Base-by-base conservation (phyloP, 495 filamentous ascomycete genomes). In the Xylaria castorea region DNA sequence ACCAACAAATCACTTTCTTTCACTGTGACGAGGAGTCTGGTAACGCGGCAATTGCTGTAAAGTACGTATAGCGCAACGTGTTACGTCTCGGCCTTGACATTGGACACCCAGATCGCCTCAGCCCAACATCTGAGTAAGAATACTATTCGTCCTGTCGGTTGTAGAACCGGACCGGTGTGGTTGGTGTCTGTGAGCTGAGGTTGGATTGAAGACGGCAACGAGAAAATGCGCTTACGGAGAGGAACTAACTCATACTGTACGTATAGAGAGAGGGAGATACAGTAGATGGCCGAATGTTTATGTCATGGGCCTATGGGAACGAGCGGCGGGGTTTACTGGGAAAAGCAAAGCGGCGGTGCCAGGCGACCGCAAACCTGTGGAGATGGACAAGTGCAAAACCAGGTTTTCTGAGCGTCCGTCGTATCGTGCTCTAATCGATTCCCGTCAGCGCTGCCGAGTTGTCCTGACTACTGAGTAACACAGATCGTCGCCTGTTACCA, bases 381-480 rank as follows among this genome's bases (percentile, higher is more conserved):
- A 60, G 55, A 60, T 32, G 8, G 27, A 18, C 5, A 34, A 42
- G 65, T 34, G 48, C 9, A 55, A 55, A 53, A 30, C 46, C 25
- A 66, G 48, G 34, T 66, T 67, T 67, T 14, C 32, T 3, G 40
- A 50, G 5, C 4, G 1, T 0, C 38, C 40, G 61, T 64, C 61
- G 61, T 25, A 50, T 34, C 27, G 63, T 53, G 50, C 50, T 53
- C 50, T 66, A 53, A 11, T 9, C 20, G 64, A 51, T 51, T 51
- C 22, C 20, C 42, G 20, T 27, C 65, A 42, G 30, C 20, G 1
- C 30, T 46, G 58, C 57, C 58, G 44, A 48, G 68, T 63, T 53
- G 68, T 58, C 60, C 42, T 65, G 61, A 11, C 46, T 65, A 57
- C 60, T 51, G 69, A 16, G 66, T 57, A 27, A 57, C 48, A 65